Percentiles rank a stretch among this genome's conserved stretches.
Conservation (phyloP, 441 rosid genomes). For the Euphorbia celastroides region DNA sequence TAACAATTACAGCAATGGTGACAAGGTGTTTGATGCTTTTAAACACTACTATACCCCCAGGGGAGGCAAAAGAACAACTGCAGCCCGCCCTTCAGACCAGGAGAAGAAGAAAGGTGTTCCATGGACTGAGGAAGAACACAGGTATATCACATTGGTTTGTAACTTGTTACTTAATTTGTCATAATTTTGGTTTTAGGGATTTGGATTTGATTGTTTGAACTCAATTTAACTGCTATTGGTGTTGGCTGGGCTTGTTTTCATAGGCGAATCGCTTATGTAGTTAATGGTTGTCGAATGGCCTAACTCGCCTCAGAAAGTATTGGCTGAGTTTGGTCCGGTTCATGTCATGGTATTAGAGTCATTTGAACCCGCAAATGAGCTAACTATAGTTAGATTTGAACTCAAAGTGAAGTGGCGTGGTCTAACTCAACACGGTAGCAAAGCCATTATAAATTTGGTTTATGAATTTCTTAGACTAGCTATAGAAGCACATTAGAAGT, state of each 20-base stretch:
- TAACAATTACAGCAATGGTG: conserved; percentile 22
- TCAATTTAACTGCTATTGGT: no score
- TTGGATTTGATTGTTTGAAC: background rate
- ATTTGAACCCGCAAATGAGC: background rate
- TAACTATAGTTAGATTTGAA: no score
- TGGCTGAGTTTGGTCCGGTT: no score
- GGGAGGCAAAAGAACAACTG: conserved; percentile 60
- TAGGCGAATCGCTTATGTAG: background rate
- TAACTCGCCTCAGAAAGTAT: background rate
- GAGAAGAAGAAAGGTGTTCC: conserved; percentile 98
- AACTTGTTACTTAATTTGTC: background rate
- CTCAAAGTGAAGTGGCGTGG: no score
- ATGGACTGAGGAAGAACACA: conserved; percentile 98
- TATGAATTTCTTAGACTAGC: no score
- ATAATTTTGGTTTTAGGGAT: background rate
- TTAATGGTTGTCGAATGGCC: background rate
- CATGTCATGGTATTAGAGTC: background rate
- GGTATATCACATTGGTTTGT: conserved; percentile 30
- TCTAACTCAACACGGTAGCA: no score
- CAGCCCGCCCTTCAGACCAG: conserved; percentile 54
- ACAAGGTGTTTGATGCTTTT: conserved; percentile 39
- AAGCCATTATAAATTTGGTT: no score
- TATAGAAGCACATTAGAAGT: no score
- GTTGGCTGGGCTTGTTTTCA: background rate
- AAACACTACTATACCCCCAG: conserved; percentile 47